Evolutionary conservation across 78 protist genomes (phyloP), one percentile per base, ranked within the genome.

Genomic region (Planoprotostelium fungivorum): DNA sequence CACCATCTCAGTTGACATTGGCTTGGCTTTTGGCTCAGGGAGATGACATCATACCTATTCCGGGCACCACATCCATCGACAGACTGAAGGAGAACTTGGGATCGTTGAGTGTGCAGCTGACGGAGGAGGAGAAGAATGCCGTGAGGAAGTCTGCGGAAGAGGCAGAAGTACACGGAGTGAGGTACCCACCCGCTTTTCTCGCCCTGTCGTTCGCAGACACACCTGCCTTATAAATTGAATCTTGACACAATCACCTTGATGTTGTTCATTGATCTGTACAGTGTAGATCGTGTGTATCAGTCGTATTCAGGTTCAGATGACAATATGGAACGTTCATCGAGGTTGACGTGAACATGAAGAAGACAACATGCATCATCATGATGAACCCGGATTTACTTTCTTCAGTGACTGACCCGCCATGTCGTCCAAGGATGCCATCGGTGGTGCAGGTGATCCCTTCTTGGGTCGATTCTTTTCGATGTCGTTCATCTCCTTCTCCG

Each of bases 11-110:
- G 88, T 1, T 85, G 23, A 36, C 35, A 28, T 88, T 89, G 38
- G 91, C 87, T 1, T 89, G 91, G 91, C n/a, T 89, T 0, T 34
- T 85, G 36, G 91, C 91, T 28, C 91, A 85, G 87, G 84, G 89
- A 0, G 86, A 31, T 28, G 84, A 9, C 73, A 36, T 88, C 63
- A 88, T 88, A 36, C 39, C 63, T 9, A 88, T 88, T 37, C 89
- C 89, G 37, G 87, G 87, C 35, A 85, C 87, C n/a, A 85, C 34
- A 36, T 0, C 37, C 87, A 36, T 34, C 37, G 36, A 85, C 51
- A 36, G 36, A 34, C 36, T 85, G 1, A 0, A 85, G 31, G 87
- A 85, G 37, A 85, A 85, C 87, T 85, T 5, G 51, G 87, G 38
- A 28, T 28, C 87, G 36, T 10, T 84, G 37, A 84, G 25, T 1